Conservation (phyloP, 352 stramenopile species). For the Pythium aquatile region DNA sequence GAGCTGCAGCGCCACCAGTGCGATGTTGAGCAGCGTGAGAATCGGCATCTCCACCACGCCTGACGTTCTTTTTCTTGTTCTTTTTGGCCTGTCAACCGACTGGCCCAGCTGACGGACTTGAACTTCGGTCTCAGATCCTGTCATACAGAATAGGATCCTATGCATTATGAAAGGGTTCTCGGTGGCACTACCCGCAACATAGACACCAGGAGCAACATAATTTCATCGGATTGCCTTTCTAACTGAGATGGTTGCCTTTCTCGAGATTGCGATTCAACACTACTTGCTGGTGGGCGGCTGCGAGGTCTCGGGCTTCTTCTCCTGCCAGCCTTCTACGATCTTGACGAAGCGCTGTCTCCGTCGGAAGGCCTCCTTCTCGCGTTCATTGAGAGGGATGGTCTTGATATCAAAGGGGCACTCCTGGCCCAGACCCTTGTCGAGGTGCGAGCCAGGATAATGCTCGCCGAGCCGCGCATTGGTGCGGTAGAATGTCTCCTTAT, state of each 20-base stretch:
- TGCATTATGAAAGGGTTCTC: neutral
- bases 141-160: neutral
- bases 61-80: too few species aligned
- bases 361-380: conserved; percentile 39
- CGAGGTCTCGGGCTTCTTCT: neutral
- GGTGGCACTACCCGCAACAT: neutral
- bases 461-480: conserved; percentile 44
- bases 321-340: conserved; percentile 16
- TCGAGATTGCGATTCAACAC: neutral
- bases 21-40: conserved; percentile 18
- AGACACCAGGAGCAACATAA: neutral
- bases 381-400: conserved; percentile 34
- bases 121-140: conserved; percentile 1
- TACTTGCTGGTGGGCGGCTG: neutral
- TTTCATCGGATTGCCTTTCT: too few species aligned
- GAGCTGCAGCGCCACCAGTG: conserved; percentile 15
- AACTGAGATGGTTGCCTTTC: neutral
- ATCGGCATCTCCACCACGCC: neutral
- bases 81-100: neutral
- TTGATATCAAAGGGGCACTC: conserved; percentile 62
- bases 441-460: conserved; percentile 49
- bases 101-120: neutral
- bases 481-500: conserved; percentile 48
- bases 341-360: conserved; percentile 46
- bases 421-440: conserved; percentile 37